phyloP scores from a whole-genome alignment of 345 rosid species.

The Hevea brasiliensis region DNA sequence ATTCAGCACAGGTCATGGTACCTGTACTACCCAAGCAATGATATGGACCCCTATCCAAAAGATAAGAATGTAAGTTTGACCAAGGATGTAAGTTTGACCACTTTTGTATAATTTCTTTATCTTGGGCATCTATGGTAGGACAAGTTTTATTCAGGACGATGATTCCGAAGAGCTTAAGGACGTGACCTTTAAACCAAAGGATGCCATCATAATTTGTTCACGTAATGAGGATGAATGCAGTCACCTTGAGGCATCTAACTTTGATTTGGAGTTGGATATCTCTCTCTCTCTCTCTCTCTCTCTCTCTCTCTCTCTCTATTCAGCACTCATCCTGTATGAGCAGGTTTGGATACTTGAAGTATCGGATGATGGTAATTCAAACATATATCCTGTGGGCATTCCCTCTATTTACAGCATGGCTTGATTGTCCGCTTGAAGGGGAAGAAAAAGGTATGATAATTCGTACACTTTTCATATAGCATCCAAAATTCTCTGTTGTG shows the following conservation, averaged over 20 bases:
- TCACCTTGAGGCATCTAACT: slow-evolving; percentile 70
- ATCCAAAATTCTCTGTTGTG: background rate
- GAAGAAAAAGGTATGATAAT: slow-evolving; percentile 65
- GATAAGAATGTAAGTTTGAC: too few species aligned
- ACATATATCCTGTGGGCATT: slow-evolving; percentile 74
- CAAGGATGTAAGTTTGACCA: slow-evolving; percentile 49
- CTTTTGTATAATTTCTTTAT: slow-evolving; percentile 4
- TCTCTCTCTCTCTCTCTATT: too few species aligned
- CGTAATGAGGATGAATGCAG: slow-evolving; percentile 80
- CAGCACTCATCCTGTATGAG: background rate
- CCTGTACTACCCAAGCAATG: slow-evolving; percentile 84
- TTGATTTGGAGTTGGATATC: background rate
- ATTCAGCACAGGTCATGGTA: slow-evolving; percentile 71
- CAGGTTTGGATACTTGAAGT: slow-evolving; percentile 83
- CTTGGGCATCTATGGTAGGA: slow-evolving; percentile 22
- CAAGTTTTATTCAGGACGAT: slow-evolving; percentile 46
- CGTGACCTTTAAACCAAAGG: slow-evolving; percentile 57
- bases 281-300: background rate
- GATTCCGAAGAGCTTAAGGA: slow-evolving; percentile 88
- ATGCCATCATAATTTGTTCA: slow-evolving; percentile 80
- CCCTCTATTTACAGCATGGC: slow-evolving; percentile 86
- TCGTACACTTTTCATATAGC: background rate
- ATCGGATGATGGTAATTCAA: slow-evolving; percentile 49
- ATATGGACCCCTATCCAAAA: slow-evolving; percentile 81
- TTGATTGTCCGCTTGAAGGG: slow-evolving; percentile 83